Evolutionary conservation across 345 rosid genomes (phyloP).

Genomic region (Kernera saxatilis): DNA sequence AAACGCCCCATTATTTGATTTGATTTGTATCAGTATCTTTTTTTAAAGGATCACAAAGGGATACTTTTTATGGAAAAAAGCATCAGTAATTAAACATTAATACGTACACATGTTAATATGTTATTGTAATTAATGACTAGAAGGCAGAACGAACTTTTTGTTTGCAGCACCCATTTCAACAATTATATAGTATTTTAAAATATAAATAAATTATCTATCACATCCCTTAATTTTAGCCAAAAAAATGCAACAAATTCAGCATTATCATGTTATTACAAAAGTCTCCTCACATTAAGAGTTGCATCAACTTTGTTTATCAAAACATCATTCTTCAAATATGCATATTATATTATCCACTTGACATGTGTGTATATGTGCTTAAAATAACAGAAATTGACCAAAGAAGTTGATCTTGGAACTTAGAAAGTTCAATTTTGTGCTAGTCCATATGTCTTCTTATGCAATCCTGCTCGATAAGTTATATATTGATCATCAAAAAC

Average conservation of each 20-base stretch:
- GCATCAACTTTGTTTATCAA: neutral
- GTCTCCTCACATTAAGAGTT: neutral
- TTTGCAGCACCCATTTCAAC: neutral
- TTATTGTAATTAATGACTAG: neutral
- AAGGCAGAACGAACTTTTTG: neutral
- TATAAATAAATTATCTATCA: neutral
- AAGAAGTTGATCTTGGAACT: neutral
- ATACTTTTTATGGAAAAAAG: neutral
- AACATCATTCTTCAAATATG: neutral
- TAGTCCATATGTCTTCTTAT: neutral
- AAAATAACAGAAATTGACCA: neutral
- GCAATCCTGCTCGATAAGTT: neutral
- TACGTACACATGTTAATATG: neutral
- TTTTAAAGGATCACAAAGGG: neutral
- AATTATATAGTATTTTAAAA: no score
- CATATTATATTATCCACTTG: conserved; percentile 14
- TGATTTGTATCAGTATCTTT: no score
- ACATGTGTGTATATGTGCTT: neutral
- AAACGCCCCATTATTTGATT: no score
- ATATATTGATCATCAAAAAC: neutral
- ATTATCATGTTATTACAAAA: neutral
- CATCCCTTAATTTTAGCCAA: neutral
- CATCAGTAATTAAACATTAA: neutral
- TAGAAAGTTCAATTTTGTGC: neutral
- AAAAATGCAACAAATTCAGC: neutral